Conservation (phyloP, 1,139 yeast species). For the Pichia sp. region DNA sequence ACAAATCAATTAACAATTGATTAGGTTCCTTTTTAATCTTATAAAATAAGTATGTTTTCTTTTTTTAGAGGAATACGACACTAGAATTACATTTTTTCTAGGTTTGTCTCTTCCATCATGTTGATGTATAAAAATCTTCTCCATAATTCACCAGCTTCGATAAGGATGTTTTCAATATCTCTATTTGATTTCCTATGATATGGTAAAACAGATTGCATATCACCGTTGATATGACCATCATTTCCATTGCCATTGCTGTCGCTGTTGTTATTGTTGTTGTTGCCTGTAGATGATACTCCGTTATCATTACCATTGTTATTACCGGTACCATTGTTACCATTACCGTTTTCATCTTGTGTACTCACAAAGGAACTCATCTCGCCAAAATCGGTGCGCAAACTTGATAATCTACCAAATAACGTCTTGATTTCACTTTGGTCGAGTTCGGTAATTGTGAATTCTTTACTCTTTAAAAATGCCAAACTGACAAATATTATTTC, state of each 20-base stretch:
- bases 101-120: slow-evolving; percentile 45
- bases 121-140: slow-evolving; percentile 82
- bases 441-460: slow-evolving; percentile 73
- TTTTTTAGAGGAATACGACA: too few relatives aligned
- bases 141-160: slow-evolving; percentile 88
- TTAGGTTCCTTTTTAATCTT: too few relatives aligned
- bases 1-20: too few relatives aligned
- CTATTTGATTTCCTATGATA: slow-evolving; percentile 25
- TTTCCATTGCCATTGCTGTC: not conserved
- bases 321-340: not conserved
- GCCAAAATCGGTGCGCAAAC: slow-evolving; percentile 30
- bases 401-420: slow-evolving; percentile 54
- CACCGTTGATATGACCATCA: slow-evolving; percentile 1
- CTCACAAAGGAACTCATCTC: slow-evolving; percentile 34
- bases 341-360: slow-evolving; percentile 16
- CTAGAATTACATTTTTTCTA: slow-evolving; percentile 6
- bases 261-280: not conserved
- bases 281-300: not conserved
- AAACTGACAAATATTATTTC: slow-evolving; percentile 76
- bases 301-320: not conserved
- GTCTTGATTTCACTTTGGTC: slow-evolving; percentile 91
- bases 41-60: too few relatives aligned
- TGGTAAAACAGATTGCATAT: slow-evolving; percentile 6
- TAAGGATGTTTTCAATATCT: slow-evolving; percentile 67
- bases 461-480: slow-evolving; percentile 79